Percentiles rank a stretch among this genome's conserved stretches.
These are phyloP conservation scores for Platanthera zijinensis DNA, from an alignment of 106 monocot species.

Conservation along the genomic window DNA sequence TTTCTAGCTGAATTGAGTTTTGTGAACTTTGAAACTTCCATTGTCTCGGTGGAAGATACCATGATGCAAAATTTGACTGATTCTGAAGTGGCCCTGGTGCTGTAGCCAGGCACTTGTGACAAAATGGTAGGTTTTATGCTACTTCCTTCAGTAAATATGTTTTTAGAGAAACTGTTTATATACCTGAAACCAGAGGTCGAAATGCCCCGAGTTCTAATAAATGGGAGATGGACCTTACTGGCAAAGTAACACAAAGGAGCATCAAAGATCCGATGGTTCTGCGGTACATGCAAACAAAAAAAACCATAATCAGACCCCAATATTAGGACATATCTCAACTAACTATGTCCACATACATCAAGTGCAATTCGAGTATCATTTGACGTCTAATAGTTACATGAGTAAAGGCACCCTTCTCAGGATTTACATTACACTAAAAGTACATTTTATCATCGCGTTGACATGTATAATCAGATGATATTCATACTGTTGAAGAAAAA, in stretches of 20 bases:
- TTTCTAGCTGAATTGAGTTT: not conserved
- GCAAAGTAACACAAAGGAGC: not conserved
- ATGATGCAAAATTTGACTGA: not conserved
- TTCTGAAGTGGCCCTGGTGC: not conserved
- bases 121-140: not conserved
- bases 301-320: not conserved
- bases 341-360: no score
- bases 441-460: no score
- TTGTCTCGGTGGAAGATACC: not conserved
- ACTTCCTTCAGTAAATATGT: not conserved
- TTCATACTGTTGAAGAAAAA: no score
- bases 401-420: no score
- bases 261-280: constrained; percentile 1
- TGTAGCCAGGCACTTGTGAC: not conserved
- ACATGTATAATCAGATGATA: no score
- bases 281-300: not conserved
- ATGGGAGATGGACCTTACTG: not conserved
- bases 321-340: not conserved
- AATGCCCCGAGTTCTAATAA: not conserved
- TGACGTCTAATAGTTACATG: no score
- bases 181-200: not conserved
- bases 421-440: no score
- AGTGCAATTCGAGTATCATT: no score
- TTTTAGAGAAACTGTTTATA: not conserved
- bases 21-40: not conserved